Conservation (phyloP, 73 alveolate species). For the Blepharisma japonicum region DNA sequence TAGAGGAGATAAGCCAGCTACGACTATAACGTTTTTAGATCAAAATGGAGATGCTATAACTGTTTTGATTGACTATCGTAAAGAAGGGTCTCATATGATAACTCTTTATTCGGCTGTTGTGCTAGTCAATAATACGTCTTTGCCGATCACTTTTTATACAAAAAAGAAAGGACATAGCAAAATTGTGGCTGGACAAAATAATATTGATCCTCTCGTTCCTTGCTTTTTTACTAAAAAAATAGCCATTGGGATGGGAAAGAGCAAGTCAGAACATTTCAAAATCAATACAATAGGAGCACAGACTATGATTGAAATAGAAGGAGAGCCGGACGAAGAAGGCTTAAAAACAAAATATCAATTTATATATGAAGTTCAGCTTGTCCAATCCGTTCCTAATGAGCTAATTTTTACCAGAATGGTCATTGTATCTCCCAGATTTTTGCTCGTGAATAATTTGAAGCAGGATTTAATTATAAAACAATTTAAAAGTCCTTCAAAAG, state of each 20-base stretch:
- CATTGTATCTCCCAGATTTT: conserved; percentile 39
- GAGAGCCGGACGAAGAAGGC: background rate
- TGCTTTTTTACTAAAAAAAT: background rate
- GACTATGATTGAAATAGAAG: background rate
- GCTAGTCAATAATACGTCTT: background rate
- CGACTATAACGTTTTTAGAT: background rate
- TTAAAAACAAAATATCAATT: conserved; percentile 7
- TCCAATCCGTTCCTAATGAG: conserved; percentile 19
- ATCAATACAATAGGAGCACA: background rate
- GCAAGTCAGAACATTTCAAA: background rate
- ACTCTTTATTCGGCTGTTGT: conserved; percentile 4
- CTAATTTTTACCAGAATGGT: conserved; percentile 45
- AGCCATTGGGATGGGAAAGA: background rate
- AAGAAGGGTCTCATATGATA: background rate
- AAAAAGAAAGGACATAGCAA: background rate
- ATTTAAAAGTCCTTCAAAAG: conserved; percentile 7
- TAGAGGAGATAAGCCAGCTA: background rate
- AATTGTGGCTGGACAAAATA: conserved; percentile 5
- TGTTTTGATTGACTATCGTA: background rate
- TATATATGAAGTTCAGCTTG: conserved; percentile 15
- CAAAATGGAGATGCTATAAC: background rate
- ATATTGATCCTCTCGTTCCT: background rate
- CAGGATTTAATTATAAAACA: conserved; percentile 11
- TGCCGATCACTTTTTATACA: conserved; percentile 2
- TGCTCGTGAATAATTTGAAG: conserved; percentile 37